Percentiles rank a stretch among this genome's conserved stretches.
These are phyloP conservation scores for Trichophyton benhamiae DNA, from an alignment of 2,329 filamentous ascomycete genomes.

Conservation along the genomic window DNA sequence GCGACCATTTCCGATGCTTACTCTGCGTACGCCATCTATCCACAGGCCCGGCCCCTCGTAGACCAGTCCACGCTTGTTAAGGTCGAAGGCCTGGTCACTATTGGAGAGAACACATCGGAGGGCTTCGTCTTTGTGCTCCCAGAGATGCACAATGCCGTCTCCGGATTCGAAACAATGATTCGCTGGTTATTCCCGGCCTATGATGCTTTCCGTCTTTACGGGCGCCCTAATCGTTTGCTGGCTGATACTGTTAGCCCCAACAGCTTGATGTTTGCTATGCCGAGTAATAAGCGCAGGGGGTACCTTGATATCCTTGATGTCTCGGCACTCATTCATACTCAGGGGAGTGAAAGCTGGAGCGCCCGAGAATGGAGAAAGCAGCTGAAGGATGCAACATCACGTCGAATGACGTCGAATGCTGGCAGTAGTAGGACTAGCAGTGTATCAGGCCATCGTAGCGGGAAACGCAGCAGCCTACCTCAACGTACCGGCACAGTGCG, in stretches of 20 bases:
- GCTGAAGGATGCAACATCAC: conserved; percentile 73
- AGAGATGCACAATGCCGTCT: conserved; percentile 79
- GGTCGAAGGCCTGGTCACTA: conserved; percentile 78
- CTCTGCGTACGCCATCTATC: conserved; percentile 89
- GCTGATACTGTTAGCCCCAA: conserved; percentile 76
- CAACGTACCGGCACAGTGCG: conserved; percentile 24
- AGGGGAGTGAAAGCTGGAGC: conserved; percentile 64
- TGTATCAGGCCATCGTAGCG: conserved; percentile 37
- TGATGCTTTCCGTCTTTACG: conserved; percentile 85
- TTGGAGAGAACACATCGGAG: conserved; percentile 56
- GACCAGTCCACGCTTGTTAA: conserved; percentile 91
- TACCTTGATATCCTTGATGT: conserved; percentile 87
- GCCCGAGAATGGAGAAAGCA: conserved; percentile 83
- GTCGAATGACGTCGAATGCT: conserved; percentile 15
- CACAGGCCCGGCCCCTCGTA: conserved; percentile 83
- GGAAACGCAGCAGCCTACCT: conserved; percentile 29
- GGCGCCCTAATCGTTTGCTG: conserved; percentile 71
- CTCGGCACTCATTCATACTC: conserved; percentile 61
- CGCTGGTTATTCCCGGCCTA: conserved; percentile 86
- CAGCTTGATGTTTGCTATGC: conserved; percentile 97
- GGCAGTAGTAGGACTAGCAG: conserved; percentile 53
- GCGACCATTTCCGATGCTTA: conserved; percentile 85
- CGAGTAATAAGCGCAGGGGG: conserved; percentile 72
- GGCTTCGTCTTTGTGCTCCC: conserved; percentile 98
- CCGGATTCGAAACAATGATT: conserved; percentile 89